phyloP scores from a whole-genome alignment of 192 early-diverging fungal genomes.

The Podila clonocystis region DNA sequence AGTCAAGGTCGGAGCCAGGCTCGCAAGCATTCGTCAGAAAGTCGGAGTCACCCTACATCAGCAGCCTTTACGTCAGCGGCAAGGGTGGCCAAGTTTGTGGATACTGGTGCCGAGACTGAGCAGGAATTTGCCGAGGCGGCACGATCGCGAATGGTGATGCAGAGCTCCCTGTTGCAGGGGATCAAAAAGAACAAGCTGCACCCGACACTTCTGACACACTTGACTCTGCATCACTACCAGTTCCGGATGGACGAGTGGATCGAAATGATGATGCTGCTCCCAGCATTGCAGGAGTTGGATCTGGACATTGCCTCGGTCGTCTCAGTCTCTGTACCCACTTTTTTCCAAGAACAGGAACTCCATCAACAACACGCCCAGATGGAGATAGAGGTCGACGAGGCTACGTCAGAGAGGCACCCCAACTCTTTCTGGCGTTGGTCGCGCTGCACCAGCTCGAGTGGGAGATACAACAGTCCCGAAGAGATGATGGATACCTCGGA shows the following conservation, averaged over 20 bases:
- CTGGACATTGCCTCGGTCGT: slow-evolving; percentile 14
- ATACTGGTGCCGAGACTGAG: neutral
- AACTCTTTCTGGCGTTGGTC: too few relatives aligned
- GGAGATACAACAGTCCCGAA: too few relatives aligned
- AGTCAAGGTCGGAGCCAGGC: neutral
- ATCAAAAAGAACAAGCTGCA: slow-evolving; percentile 13
- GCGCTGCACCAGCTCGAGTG: too few relatives aligned
- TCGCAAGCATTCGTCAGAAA: neutral
- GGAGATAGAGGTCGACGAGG: too few relatives aligned
- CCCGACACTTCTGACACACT: slow-evolving; percentile 14
- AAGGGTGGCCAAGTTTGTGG: neutral
- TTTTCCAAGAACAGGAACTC: neutral
- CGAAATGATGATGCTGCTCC: slow-evolving; percentile 22
- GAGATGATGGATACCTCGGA: too few relatives aligned
- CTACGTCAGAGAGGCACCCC: too few relatives aligned
- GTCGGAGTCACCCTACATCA: neutral
- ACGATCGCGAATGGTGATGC: neutral
- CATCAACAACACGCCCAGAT: neutral
- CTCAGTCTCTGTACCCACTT: neutral
- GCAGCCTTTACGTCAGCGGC: slow-evolving; percentile 5
- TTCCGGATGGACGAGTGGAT: slow-evolving; percentile 27
- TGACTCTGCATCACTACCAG: slow-evolving; percentile 20
- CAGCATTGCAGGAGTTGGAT: slow-evolving; percentile 13
- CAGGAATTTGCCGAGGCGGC: neutral
- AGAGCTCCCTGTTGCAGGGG: slow-evolving; percentile 14